Base-by-base conservation (phyloP, 1,284 basidiomycete species). In the Albatrellus sp. region DNA sequence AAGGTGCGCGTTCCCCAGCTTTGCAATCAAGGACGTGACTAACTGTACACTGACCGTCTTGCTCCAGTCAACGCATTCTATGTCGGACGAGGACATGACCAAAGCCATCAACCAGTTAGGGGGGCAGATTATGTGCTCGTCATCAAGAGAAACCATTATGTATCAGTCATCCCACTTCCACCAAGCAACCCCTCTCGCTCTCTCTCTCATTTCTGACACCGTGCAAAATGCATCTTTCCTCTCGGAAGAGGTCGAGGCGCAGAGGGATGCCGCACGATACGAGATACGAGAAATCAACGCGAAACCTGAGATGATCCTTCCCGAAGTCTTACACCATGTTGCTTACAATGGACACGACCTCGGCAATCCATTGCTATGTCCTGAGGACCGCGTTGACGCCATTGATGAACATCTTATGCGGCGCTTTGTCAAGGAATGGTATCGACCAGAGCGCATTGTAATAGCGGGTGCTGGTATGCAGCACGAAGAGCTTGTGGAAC, bases 161-260 rank as follows among this genome's bases (percentile, higher is more conserved):
- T 98, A 98, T 63, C 94, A 98, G 65, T 93, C 94, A 13, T 90
- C 90, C 39, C 87, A 97, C 57, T 96, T 94, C 62, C 82, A 90
- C 53, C 72, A 83, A 52, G 81, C 81, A 37, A 87, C 92, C 1
- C 78, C 83, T 5, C 71, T 81, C 13, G 90, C 92, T 6, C 62
- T 98, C 46, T 84, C 84, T 30, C 73, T 98, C 50, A 89, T 98
- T 48, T 78, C 92, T 30, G 93, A 97, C 61, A 96, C 93, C 6
- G 83, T 91, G 45, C 72, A 85, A 45, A 79, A 92, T 57, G 80
- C 94, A 2, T 64, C 79, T 1, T 80, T 97, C 55, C 63, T 78
- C 5, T 67, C 72, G 0, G 86, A 88, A 46, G 94, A 98, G 63
- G 68, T 98, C 34, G 80, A 80, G 41, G 72, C 77, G 4, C 90